Evolutionary conservation across 371 early-diverging fungal species (phyloP), one percentile per base, ranked within the genome.

Genomic region (Dinochytrium kinnereticum): DNA sequence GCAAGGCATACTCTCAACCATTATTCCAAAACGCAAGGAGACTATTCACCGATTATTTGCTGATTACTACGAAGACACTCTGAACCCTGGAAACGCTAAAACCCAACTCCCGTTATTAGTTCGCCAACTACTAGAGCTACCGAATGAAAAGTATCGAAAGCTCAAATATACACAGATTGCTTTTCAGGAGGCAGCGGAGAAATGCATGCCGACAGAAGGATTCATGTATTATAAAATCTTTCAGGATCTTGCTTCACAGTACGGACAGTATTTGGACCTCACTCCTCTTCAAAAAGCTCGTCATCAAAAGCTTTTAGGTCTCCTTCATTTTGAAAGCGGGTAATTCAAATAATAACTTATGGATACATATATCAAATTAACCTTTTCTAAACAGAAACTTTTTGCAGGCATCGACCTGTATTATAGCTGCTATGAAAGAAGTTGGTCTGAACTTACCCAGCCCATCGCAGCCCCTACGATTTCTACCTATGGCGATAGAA

Each of bases 271-370:
- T 53, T 53, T 53, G 44, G 44, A 44, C 13, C 55, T 53, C n/a
- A 53, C 55, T 5, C 55, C 55, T 13, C 7, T 53, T 5, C 55
- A 53, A 53, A 53, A 24, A 24, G 55, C 55, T 5, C 13, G 55
- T 5, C 55, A 53, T 53, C 5, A 53, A 15, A 53, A 53, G 24
- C 55, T 53, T 5, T 26, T 53, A 26, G 55, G 55, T 13, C 26
- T 53, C n/a, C 55, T 53, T 53, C 55, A 53, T 26, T 53, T 53
- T 53, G 55, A 53, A 53, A 53, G 55, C 55, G 55, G 55, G 55
- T 7, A 15, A 53, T 5, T 5, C 10, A 26, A 53, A 53, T 5
- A 53, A 21, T 13, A n/a, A n/a, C n/a, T n/a, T n/a, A n/a, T n/a
- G n/a, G n/a, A n/a, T n/a, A n/a, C 26, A n/a, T 26, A 26, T 26